Evolutionary conservation across 768 basidiomycete species (phyloP).

Genomic region (Mycena maculata): DNA sequence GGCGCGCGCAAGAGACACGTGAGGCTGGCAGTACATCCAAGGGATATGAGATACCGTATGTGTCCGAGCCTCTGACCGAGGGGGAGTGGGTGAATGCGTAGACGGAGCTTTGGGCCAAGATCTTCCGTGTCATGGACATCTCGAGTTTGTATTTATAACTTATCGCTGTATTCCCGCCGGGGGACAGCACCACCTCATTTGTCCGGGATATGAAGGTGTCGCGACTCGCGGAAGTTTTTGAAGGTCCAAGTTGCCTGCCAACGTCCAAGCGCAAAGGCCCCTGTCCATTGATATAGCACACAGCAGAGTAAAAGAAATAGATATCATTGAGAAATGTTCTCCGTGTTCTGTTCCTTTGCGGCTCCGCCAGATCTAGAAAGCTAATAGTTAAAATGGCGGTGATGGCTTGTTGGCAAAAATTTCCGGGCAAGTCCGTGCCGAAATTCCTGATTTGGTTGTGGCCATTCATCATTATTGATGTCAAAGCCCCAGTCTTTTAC

Average conservation of each 20-base stretch:
- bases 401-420: too few relatives aligned
- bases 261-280: constrained; percentile 4
- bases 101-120: neutral
- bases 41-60: neutral
- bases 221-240: neutral
- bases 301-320: too few relatives aligned
- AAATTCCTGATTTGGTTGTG: too few relatives aligned
- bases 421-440: too few relatives aligned
- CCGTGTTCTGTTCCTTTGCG: too few relatives aligned
- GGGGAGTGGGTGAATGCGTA: neutral
- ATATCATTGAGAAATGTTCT: too few relatives aligned
- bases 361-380: too few relatives aligned
- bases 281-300: too few relatives aligned
- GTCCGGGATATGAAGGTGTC: too few relatives aligned
- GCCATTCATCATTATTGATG: neutral
- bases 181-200: neutral
- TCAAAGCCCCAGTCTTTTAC: neutral
- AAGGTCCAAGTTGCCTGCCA: neutral
- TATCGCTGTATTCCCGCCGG: neutral
- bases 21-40: neutral
- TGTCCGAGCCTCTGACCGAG: neutral
- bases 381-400: too few relatives aligned
- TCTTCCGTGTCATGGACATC: neutral
- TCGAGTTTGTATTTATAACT: constrained; percentile 1
- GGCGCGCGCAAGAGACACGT: neutral